phyloP scores from a whole-genome alignment of 139 green algal genomes.

The Prasinococcaceae sp. region DNA sequence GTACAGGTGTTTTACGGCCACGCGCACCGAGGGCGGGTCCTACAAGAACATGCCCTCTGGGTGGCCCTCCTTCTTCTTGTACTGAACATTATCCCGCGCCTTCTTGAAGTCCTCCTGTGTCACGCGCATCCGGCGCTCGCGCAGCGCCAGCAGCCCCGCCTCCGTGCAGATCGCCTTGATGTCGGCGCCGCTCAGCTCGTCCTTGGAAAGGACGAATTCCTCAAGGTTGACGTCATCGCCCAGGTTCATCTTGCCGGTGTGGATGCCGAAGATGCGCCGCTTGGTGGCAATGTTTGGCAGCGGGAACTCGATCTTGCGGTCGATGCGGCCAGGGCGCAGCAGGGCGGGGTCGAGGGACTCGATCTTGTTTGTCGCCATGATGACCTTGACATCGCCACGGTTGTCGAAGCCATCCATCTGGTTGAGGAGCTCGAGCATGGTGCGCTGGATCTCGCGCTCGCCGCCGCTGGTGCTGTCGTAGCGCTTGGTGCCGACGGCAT shows the following conservation, averaged over 20 bases:
- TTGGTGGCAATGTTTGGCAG: constrained; percentile 97
- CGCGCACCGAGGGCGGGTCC: no score
- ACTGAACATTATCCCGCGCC: constrained; percentile 91
- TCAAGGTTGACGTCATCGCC: constrained; percentile 92
- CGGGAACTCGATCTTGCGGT: constrained; percentile 96
- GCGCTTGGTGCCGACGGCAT: constrained; percentile 84
- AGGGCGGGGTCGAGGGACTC: constrained; percentile 90
- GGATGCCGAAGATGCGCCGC: constrained; percentile 83
- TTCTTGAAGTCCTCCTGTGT: constrained; percentile 42
- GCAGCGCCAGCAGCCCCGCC: constrained; percentile 87
- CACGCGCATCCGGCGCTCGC: constrained; percentile 83
- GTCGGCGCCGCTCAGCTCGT: constrained; percentile 92
- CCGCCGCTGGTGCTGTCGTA: constrained; percentile 85
- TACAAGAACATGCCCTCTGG: constrained; percentile 96
- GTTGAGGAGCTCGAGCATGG: constrained; percentile 97
- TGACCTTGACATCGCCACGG: constrained; percentile 93
- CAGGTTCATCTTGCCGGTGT: constrained; percentile 75
- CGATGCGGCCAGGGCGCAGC: constrained; percentile 84
- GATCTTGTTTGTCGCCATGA: constrained; percentile 98
- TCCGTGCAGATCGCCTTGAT: constrained; percentile 99
- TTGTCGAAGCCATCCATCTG: constrained; percentile 95
- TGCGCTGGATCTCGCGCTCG: constrained; percentile 95
- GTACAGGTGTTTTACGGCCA: no score
- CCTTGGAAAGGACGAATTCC: constrained; percentile 82
- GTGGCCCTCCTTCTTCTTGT: constrained; percentile 98